Percentiles rank a stretch among this genome's conserved stretches.
Evolutionary conservation across 805 yeast species (phyloP).

Genomic region (Alloascoidea africana): DNA sequence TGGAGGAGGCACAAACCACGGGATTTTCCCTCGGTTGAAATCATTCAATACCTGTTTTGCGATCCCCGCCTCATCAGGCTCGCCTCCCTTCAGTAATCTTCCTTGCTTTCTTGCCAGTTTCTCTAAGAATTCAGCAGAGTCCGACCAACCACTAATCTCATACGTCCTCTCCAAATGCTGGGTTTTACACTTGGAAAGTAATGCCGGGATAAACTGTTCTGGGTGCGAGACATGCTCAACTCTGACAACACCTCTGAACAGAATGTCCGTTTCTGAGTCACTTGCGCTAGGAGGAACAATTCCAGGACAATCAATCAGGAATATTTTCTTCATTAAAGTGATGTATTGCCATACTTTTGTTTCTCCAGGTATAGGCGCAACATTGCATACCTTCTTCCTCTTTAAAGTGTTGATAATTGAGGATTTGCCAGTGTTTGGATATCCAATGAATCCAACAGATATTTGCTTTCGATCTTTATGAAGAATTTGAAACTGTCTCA

Average conservation of each 20-base stretch:
- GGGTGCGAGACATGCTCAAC: conserved; percentile 96
- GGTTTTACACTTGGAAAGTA: conserved; percentile 70
- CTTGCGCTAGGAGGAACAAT: conserved; percentile 90
- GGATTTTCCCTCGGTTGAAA: conserved; percentile 93
- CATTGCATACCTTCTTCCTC: conserved; percentile 89
- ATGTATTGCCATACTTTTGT: conserved; percentile 99
- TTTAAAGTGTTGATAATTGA: conserved; percentile 89
- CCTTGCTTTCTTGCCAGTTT: conserved; percentile 87
- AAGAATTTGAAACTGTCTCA: conserved; percentile 83
- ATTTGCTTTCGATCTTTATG: conserved; percentile 92
- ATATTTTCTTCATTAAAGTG: conserved; percentile 90
- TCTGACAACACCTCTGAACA: conserved; percentile 94
- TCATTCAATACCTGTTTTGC: conserved; percentile 84
- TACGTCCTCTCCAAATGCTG: conserved; percentile 92
- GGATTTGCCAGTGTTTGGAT: conserved; percentile 97
- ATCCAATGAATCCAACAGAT: conserved; percentile 94
- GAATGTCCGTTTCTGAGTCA: conserved; percentile 82
- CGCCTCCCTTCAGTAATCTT: conserved; percentile 89
- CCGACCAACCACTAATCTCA: conserved; percentile 80
- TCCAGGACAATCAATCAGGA: conserved; percentile 96
- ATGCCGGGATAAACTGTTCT: conserved; percentile 86
- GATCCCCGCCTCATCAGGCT: conserved; percentile 90
- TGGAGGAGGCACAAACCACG: conserved; percentile 97
- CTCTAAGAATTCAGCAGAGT: conserved; percentile 70
- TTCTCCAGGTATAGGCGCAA: conserved; percentile 98